These are phyloP conservation scores for Chlamydomonas applanata DNA, from an alignment of 139 green algal species.

Conservation along the genomic window DNA sequence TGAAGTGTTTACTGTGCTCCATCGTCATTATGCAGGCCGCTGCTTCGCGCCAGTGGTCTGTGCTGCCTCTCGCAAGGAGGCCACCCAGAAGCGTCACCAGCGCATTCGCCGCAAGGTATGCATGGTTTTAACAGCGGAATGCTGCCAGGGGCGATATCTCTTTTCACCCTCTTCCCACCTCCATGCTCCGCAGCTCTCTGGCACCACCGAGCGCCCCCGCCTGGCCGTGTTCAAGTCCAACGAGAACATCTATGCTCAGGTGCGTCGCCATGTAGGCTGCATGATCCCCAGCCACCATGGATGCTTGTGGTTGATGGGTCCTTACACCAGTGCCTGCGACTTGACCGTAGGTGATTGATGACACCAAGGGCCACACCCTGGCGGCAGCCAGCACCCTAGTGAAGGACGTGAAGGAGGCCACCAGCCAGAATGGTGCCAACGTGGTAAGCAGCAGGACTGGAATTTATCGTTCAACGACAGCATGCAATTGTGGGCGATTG, in stretches of 20 bases:
- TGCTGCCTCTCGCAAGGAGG: constrained; percentile 27
- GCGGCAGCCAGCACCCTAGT: constrained; percentile 75
- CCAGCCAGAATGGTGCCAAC: constrained; percentile 51
- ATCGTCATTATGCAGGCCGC: constrained; percentile 28
- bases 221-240: constrained; percentile 94
- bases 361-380: constrained; percentile 79
- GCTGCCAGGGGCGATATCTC: neutral
- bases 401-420: constrained; percentile 59
- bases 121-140: neutral
- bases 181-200: constrained; percentile 68
- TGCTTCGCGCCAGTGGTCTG: constrained; percentile 21
- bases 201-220: constrained; percentile 86
- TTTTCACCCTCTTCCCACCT: too few relatives aligned
- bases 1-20: too few relatives aligned
- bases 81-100: constrained; percentile 56
- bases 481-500: neutral
- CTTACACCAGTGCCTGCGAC: neutral
- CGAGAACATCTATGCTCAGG: constrained; percentile 97
- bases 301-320: neutral
- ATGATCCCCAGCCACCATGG: constrained; percentile 2
- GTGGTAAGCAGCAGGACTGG: constrained; percentile 29
- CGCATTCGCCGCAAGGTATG: constrained; percentile 67
- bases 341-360: constrained; percentile 88
- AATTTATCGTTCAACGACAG: neutral
- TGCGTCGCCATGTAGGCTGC: constrained; percentile 22